These are phyloP conservation scores for Ogataea corticis DNA, from an alignment of 805 yeast species.

Conservation along the genomic window DNA sequence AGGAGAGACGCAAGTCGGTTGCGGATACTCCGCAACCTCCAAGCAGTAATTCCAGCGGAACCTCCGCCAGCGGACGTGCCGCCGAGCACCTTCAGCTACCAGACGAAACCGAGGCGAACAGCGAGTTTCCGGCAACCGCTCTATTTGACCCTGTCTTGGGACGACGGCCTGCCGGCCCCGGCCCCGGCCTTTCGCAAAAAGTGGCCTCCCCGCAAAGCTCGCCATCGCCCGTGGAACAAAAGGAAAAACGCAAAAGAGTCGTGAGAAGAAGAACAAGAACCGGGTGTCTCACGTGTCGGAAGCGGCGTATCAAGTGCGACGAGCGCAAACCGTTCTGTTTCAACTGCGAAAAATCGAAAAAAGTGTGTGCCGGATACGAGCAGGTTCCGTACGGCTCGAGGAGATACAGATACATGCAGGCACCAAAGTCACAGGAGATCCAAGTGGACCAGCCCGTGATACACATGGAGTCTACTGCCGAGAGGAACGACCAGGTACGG, in stretches of 20 bases:
- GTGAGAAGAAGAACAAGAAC: slow-evolving; percentile 67
- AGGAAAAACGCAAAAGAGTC: slow-evolving; percentile 40
- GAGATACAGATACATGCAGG: slow-evolving; percentile 29
- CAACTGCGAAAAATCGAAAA: slow-evolving; percentile 65
- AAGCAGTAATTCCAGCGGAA: too few relatives aligned
- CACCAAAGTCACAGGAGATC: slow-evolving; percentile 23
- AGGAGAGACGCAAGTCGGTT: neutral
- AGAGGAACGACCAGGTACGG: neutral
- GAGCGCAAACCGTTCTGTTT: slow-evolving; percentile 69
- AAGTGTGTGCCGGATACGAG: slow-evolving; percentile 70
- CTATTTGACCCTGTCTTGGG: slow-evolving; percentile 15
- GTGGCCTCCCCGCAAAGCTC: neutral
- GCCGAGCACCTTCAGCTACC: too few relatives aligned
- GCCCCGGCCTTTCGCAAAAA: neutral
- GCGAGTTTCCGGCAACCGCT: neutral
- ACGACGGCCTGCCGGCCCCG: slow-evolving; percentile 4
- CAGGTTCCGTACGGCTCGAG: slow-evolving; percentile 34
- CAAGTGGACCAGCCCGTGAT: slow-evolving; percentile 15
- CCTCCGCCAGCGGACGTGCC: neutral
- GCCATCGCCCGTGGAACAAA: slow-evolving; percentile 20
- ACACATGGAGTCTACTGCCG: slow-evolving; percentile 10
- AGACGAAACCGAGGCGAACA: too few relatives aligned
- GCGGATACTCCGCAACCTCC: neutral
- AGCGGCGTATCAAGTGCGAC: slow-evolving; percentile 73
- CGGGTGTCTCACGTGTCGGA: slow-evolving; percentile 74